Conservation (phyloP, 805 yeast genomes). For the Wickerhamiella vanderwaltii region DNA sequence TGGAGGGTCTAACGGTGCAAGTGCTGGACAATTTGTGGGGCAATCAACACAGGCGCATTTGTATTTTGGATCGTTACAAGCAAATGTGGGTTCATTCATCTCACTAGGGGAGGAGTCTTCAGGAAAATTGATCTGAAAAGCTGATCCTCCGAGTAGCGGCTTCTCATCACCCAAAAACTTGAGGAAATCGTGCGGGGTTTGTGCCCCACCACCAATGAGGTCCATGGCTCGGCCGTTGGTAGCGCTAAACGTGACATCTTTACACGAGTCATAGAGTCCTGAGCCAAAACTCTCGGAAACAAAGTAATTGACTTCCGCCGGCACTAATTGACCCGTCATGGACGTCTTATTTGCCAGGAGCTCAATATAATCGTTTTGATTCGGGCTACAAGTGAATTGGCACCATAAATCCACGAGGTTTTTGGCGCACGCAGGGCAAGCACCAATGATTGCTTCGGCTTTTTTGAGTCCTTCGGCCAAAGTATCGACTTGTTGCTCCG, state of each 20-base stretch:
- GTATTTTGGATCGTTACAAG: constrained; percentile 46
- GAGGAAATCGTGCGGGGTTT: constrained; percentile 53
- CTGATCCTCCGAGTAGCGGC: constrained; percentile 89
- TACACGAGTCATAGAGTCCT: constrained; percentile 69
- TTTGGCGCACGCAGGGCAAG: constrained; percentile 86
- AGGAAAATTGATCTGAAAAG: constrained; percentile 76
- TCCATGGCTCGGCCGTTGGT: constrained; percentile 97
- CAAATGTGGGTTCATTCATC: constrained; percentile 19
- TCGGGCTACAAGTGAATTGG: constrained; percentile 79
- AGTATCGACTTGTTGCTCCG: constrained; percentile 41
- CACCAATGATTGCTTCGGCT: constrained; percentile 69
- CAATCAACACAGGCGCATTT: constrained; percentile 81
- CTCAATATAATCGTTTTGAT: constrained; percentile 64
- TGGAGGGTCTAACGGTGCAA: constrained; percentile 36
- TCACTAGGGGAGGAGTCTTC: constrained; percentile 25
- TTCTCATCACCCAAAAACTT: constrained; percentile 91
- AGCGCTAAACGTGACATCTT: constrained; percentile 79
- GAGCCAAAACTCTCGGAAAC: constrained; percentile 50
- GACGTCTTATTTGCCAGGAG: constrained; percentile 44
- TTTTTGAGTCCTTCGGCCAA: constrained; percentile 52
- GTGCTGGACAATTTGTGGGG: constrained; percentile 59
- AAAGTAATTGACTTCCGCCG: constrained; percentile 55
- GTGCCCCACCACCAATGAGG: constrained; percentile 94
- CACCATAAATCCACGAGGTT: constrained; percentile 76
- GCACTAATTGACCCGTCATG: constrained; percentile 43